Conservation (phyloP, 73 alveolate genomes). For the Tetrahymena thermophila region DNA sequence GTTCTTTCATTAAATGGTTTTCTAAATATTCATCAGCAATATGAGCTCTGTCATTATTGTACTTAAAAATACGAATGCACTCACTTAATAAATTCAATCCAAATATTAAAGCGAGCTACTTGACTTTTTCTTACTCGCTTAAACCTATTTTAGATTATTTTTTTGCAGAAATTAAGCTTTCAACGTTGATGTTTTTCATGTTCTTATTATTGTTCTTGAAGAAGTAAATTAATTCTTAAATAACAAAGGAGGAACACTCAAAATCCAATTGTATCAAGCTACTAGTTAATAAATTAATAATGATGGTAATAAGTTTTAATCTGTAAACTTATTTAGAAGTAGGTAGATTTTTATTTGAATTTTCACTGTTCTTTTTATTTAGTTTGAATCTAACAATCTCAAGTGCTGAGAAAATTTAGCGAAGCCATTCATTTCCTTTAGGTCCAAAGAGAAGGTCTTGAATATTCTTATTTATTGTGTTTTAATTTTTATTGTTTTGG, state of each 20-base stretch:
- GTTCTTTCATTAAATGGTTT: constrained; percentile 29
- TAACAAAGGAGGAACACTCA: constrained; percentile 4
- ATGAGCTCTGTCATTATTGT: constrained; percentile 26
- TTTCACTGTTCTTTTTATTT: constrained; percentile 5
- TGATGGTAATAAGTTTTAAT: constrained; percentile 47
- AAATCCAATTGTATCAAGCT: constrained; percentile 34
- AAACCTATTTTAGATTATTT: neutral
- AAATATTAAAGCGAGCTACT: constrained; percentile 17
- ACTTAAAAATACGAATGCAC: constrained; percentile 33
- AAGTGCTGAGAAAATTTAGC: constrained; percentile 34
- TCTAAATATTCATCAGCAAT: constrained; percentile 18
- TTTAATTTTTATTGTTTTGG: neutral
- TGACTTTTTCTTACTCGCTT: neutral
- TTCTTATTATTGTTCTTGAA: neutral
- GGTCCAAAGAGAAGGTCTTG: constrained; percentile 34
- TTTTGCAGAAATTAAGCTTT: neutral
- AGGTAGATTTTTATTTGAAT: constrained; percentile 28
- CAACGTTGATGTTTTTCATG: neutral
- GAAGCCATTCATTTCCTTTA: constrained; percentile 59
- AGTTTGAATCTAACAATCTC: constrained; percentile 28
- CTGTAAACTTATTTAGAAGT: constrained; percentile 8
- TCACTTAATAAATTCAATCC: constrained; percentile 50
- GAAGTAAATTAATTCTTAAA: neutral
- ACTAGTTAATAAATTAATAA: constrained; percentile 43
- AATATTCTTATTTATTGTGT: neutral